Base-by-base conservation (phyloP, 2,329 filamentous ascomycete species). In the Curvularia sp. region DNA sequence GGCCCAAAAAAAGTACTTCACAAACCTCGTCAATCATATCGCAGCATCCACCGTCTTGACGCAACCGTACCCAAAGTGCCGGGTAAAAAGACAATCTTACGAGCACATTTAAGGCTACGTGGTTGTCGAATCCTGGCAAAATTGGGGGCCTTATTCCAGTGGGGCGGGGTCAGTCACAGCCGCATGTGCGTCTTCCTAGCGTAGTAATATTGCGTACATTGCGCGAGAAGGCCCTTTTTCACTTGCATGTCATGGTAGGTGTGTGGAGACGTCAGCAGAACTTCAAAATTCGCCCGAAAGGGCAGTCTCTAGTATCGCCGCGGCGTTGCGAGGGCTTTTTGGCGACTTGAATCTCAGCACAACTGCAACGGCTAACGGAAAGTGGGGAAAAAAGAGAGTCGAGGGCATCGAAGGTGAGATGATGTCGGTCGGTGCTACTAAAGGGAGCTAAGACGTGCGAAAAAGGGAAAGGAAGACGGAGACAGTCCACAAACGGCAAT, bases 11-110 rank as follows among this genome's bases (percentile, higher is more conserved):
- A 47, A 41, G 27, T 38, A 15, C 23, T 39, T 47, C 36, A 52
- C 30, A 51, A 61, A 60, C 51, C 48, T 55, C 39, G 43, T 51
- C 60, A 63, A 61, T 61, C 55, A 65, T 12, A 54, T 54, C 36
- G 55, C 55, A 9, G 34, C 53, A 46, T 59, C 50, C 61, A 55
- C 59, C 59, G 58, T 36, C 18, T 30, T n/a, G 5, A 38, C 18
- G 9, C 32, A 53, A 49, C 30, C 21, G 13, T 18, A 18, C 36
- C 57, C 63, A 42, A 32, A 30, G 10, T 49, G 32, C 45, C 47
- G 55, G 63, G 57, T 61, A 55, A 50, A 59, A 47, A 50, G 43
- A 13, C 19, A 54, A 42, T 50, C 21, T 27, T 38, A 34, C 7
- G 1, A 13, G n/a, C 43, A 30, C 5, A 48, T 21, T n/a, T 41